Evolutionary conservation across 179 eudicot species (phyloP), one percentile per base, ranked within the genome.

Genomic region (Pouteria campechiana): DNA sequence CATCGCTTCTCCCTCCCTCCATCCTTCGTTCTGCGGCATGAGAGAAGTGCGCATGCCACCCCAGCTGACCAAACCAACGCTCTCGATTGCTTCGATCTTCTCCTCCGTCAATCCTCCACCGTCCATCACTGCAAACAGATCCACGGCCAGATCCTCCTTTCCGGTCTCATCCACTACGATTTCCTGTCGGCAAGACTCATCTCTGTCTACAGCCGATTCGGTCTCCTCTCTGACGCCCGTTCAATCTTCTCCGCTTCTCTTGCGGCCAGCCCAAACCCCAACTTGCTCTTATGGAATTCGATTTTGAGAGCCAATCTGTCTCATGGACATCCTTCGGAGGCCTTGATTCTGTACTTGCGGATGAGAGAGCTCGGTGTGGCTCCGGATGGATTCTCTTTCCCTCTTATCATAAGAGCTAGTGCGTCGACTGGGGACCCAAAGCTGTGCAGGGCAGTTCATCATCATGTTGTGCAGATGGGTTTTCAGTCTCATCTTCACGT

Each of bases 381-480:
- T 31, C 51, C 74, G 27, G 79, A 68, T 61, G 69, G 66, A 33
- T 73, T 64, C 37, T 57, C 69, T 41, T 59, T 73, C 36, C 79
- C 79, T 18, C 48, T 68, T 54, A 60, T 61, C 27, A 25, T 64
- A 6, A 57, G 61, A 56, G 67, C 73, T 30, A 61, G 69, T 66
- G 57, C 58, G 37, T 21, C 37, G 41, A 23, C 35, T 22, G 73
- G 66, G 29, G 55, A 30, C 21, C 41, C 4, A 32, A 31, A 46
- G 17, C 24, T 57, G 48, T 61, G 64, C 41, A 31, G 21, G 21
- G 9, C 18, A 22, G 46, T 61, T 23, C 75, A 74, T 58, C 39
- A 44, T 48, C 72, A 69, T 58, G 64, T 51, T 52, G 0, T 69
- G 8, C 61, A 32, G 6, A 34, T 54, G 48, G 80, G 80, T 2